Conservation (phyloP, 2,329 filamentous ascomycete species). For the Zymoseptoria brevis region DNA sequence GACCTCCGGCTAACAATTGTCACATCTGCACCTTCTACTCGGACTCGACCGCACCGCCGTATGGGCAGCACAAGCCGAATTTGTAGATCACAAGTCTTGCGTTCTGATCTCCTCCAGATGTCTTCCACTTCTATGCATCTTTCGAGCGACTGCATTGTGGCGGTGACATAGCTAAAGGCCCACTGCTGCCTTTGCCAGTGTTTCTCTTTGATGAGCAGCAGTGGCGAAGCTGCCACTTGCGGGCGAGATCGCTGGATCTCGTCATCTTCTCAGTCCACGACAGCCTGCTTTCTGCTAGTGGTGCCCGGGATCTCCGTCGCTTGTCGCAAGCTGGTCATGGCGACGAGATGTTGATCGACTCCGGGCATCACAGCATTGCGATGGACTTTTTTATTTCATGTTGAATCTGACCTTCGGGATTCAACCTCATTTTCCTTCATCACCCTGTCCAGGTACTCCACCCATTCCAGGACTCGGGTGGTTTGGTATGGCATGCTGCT, state of each 20-base stretch:
- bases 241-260: background rate
- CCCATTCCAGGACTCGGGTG: slow-evolving; percentile 25
- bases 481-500: slow-evolving; percentile 25
- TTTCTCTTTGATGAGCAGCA: background rate
- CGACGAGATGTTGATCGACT: background rate
- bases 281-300: background rate
- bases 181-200: background rate
- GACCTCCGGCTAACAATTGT: background rate
- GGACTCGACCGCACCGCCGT: background rate
- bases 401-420: background rate
- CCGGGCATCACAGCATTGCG: background rate
- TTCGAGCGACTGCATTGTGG: background rate
- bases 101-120: background rate
- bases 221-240: background rate
- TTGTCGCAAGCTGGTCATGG: background rate
- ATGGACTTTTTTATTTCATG: background rate
- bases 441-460: slow-evolving; percentile 17
- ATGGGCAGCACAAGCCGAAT: too few species aligned
- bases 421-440: slow-evolving; percentile 25
- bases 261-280: background rate
- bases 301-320: background rate
- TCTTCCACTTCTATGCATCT: background rate
- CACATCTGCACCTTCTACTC: background rate
- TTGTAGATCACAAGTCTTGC: background rate
- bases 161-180: background rate